Conservation (phyloP, 169 alveolate species). For the Eimeria maxima region DNA sequence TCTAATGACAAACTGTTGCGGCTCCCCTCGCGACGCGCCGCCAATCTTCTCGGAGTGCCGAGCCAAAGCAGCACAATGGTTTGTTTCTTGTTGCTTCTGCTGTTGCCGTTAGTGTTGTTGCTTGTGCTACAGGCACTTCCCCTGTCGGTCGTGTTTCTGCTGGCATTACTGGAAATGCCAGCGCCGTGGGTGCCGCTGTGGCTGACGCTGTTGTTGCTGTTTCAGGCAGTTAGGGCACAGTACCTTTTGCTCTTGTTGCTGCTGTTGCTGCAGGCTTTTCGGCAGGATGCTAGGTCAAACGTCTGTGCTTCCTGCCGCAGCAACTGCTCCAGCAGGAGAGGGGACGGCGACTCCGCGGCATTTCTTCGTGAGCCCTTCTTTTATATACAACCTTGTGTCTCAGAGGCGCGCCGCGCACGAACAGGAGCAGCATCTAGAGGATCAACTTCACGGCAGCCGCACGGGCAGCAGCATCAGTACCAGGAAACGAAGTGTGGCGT, state of each 20-base stretch:
- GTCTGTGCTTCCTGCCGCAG: slow-evolving; percentile 11
- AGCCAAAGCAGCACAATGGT: slow-evolving; percentile 62
- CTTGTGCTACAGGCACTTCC: neutral
- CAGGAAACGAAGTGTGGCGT: neutral
- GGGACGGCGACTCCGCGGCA: neutral
- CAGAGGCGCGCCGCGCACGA: slow-evolving; percentile 11
- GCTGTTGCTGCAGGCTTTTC: slow-evolving; percentile 57
- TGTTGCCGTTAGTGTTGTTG: neutral
- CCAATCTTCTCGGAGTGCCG: slow-evolving; percentile 2
- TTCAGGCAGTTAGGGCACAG: neutral
- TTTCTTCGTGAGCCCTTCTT: slow-evolving; percentile 27
- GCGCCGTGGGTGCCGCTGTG: slow-evolving; percentile 30
- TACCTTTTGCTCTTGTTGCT: neutral
- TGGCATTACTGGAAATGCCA: neutral
- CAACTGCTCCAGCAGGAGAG: slow-evolving; percentile 44
- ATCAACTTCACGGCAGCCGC: neutral
- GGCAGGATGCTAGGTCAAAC: slow-evolving; percentile 46
- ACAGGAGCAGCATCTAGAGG: slow-evolving; percentile 39
- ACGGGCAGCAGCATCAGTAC: neutral
- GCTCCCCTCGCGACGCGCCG: slow-evolving; percentile 2
- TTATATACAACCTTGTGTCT: neutral
- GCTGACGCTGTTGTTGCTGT: slow-evolving; percentile 12
- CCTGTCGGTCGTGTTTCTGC: neutral
- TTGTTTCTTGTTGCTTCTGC: neutral
- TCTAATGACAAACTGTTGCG: neutral